Conservation (phyloP, 495 filamentous ascomycete species). For the Corynascus novoguineensis region DNA sequence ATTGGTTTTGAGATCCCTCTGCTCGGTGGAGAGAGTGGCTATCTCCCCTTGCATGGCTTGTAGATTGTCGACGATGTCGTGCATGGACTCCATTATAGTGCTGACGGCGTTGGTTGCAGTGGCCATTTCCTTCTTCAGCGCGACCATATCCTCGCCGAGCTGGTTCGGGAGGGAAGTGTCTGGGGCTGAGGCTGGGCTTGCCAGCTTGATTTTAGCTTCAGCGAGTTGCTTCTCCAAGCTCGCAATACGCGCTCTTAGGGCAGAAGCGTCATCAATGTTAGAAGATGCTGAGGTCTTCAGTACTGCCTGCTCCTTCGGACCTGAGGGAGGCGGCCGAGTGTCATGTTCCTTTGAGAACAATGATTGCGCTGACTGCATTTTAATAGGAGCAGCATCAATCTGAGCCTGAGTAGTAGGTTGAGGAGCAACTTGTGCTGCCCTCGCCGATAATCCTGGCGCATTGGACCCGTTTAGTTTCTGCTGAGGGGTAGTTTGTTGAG, state of each 20-base stretch:
- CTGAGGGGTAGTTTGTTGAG: background rate
- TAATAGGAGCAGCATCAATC: background rate
- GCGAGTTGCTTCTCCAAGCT: conserved; percentile 17
- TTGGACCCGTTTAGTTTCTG: background rate
- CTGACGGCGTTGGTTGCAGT: conserved; percentile 8
- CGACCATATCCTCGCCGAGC: conserved; percentile 9
- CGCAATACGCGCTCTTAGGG: background rate
- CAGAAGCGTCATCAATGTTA: background rate
- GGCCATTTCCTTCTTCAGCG: conserved; percentile 6
- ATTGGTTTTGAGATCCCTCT: background rate
- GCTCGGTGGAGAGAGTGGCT: background rate
- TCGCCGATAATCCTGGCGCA: background rate
- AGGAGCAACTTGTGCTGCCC: background rate
- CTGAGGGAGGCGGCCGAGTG: background rate
- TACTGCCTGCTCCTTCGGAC: background rate
- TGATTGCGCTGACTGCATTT: background rate
- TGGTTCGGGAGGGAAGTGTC: background rate
- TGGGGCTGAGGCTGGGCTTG: background rate
- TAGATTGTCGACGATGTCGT: conserved; percentile 16
- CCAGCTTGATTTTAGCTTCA: conserved; percentile 6
- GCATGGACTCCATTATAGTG: conserved; percentile 23
- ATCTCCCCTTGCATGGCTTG: conserved; percentile 6
- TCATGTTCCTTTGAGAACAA: background rate
- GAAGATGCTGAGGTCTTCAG: background rate
- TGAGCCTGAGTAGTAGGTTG: background rate